Percentiles rank a stretch among this genome's conserved stretches.
These are phyloP conservation scores for Venturia nashicola DNA, from an alignment of 2,329 filamentous ascomycete species.

Conservation along the genomic window DNA sequence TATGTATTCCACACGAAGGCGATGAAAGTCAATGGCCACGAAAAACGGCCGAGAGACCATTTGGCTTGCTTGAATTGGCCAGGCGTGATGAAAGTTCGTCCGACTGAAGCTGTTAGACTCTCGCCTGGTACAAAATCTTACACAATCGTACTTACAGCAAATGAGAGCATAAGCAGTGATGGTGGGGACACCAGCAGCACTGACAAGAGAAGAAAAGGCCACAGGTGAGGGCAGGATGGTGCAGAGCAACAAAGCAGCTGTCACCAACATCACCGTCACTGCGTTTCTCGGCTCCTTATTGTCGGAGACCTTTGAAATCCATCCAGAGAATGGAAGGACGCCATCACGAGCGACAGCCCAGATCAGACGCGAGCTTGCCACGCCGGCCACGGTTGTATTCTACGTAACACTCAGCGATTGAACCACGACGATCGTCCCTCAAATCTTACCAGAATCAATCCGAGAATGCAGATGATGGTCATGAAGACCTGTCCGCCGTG, in stretches of 20 bases:
- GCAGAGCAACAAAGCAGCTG: conserved; percentile 43
- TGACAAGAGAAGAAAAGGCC: conserved; percentile 26
- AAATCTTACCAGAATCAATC: conserved; percentile 34
- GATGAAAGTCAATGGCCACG: conserved; percentile 23
- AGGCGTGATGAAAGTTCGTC: conserved; percentile 25
- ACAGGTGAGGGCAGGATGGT: conserved; percentile 43
- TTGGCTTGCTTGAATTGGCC: conserved; percentile 22
- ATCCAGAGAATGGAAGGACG: conserved; percentile 45
- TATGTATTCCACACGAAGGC: conserved; percentile 27
- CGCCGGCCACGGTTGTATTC: conserved; percentile 48
- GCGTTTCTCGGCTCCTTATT: conserved; percentile 48
- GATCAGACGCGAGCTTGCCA: conserved; percentile 48
- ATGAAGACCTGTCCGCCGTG: conserved; percentile 47
- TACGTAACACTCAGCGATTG: conserved; percentile 11
- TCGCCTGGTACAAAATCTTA: background rate
- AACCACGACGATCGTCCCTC: conserved; percentile 3
- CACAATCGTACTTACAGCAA: conserved; percentile 11
- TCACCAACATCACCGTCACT: conserved; percentile 44
- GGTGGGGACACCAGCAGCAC: conserved; percentile 27
- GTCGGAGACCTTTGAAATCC: conserved; percentile 42
- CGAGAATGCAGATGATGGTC: conserved; percentile 43
- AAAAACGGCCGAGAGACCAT: conserved; percentile 26
- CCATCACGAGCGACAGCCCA: conserved; percentile 51
- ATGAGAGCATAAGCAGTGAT: conserved; percentile 26
- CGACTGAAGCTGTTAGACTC: conserved; percentile 14